Evolutionary conservation across 495 filamentous ascomycete species (phyloP), one percentile per base, ranked within the genome.

Genomic region (Aspergillus coremiiformis): DNA sequence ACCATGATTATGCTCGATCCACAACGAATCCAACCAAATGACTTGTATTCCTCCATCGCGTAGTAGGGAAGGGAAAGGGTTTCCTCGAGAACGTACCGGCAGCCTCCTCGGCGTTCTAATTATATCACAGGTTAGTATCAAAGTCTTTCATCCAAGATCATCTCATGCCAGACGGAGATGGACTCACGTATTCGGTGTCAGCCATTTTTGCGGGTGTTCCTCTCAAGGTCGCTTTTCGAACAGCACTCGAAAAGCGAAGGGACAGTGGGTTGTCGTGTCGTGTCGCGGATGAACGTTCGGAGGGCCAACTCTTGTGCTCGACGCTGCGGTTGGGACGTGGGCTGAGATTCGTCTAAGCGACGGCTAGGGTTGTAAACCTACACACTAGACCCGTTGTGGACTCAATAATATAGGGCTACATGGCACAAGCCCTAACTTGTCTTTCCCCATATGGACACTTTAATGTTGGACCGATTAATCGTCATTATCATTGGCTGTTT

Each of bases 101-200:
- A 78, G 90, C 90, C 82, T 90, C 87, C 80, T 91, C 90, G 77
- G 90, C 82, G 77, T 95, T 89, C 87, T 92, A 62, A 64, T 22
- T 47, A 59, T 54, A 54, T 54, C 35, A 41, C 51, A 39, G 43
- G 66, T 82, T 66, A 82, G 78, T 12, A 41, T 50, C 41, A 35
- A 47, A 21, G 37, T 9, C 22, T 47, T 49, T 46, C 24, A 19
- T 12, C 3, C 19, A 51, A 51, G 26, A 24, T 5, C n/a, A 7
- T 47, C 4, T 21, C 32, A 12, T 35, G 21, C 12, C 3, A 33
- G 11, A 39, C 12, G 7, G 5, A 37, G 21, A 47, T 49, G 44
- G 19, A 88, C 88, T 76, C 80, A 92, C 89, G 81, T 95, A 95
- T 77, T 90, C 86, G 65, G 64, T 65, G 78, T 95, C 90, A 82